These are phyloP conservation scores for Clitopilus passeckerianus DNA, from an alignment of 768 basidiomycete genomes.

Conservation along the genomic window DNA sequence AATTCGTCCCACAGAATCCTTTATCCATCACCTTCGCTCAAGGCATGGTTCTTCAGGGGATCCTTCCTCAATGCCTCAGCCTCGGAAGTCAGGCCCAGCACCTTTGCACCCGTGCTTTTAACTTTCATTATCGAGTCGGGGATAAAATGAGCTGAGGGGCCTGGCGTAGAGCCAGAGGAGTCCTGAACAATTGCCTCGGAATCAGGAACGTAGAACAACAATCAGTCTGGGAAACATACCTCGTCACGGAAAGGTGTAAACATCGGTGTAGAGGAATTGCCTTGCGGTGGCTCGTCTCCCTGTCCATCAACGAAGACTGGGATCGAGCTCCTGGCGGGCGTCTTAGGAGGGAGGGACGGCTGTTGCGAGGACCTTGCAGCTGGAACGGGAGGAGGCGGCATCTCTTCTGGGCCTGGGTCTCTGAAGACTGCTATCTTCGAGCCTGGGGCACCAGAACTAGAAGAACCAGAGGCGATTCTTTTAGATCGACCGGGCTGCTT, in stretches of 20 bases:
- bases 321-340: constrained; percentile 25
- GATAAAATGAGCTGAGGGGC: constrained; percentile 20
- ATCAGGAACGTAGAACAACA: constrained; percentile 9
- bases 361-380: constrained; percentile 16
- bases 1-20: not conserved
- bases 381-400: constrained; percentile 35
- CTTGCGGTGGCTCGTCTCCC: constrained; percentile 13
- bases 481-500: constrained; percentile 56
- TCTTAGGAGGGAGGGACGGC: constrained; percentile 20
- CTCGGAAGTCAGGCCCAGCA: constrained; percentile 46
- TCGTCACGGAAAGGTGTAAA: constrained; percentile 77
- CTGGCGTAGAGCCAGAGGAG: constrained; percentile 18
- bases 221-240: constrained; percentile 30
- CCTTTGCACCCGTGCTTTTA: constrained; percentile 43
- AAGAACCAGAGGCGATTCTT: constrained; percentile 37
- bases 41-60: constrained; percentile 71
- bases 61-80: constrained; percentile 77
- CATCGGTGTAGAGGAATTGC: constrained; percentile 42
- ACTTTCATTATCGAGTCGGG: constrained; percentile 67
- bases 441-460: constrained; percentile 28
- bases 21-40: constrained; percentile 8
- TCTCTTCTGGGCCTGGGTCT: constrained; percentile 51
- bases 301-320: constrained; percentile 35
- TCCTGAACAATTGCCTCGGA: constrained; percentile 14
- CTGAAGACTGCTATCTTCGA: constrained; percentile 63